These are phyloP conservation scores for Penicillium cosmopolitanum DNA, from an alignment of 495 filamentous ascomycete genomes.

Conservation along the genomic window DNA sequence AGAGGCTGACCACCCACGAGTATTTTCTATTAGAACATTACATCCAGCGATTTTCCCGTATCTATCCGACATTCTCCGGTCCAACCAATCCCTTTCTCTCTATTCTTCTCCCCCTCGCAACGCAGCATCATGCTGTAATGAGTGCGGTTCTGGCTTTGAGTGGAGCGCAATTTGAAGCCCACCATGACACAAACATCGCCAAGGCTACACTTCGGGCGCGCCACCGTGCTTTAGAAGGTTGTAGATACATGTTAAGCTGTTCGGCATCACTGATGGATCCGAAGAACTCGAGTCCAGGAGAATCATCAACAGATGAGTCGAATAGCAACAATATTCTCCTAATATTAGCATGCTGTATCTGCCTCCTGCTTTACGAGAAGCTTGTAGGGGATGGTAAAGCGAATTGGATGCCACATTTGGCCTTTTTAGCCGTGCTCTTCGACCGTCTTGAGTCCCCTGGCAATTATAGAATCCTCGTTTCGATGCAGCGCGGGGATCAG, in stretches of 20 bases:
- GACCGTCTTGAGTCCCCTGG: not conserved
- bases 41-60: constrained; percentile 12
- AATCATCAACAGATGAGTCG: not conserved
- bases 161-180: constrained; percentile 4
- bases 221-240: constrained; percentile 11
- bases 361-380: constrained; percentile 13
- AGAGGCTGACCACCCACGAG: not conserved
- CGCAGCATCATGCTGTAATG: constrained; percentile 3
- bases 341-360: constrained; percentile 3
- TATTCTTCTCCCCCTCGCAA: constrained; percentile 10
- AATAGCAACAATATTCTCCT: not conserved
- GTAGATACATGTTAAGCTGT: not conserved
- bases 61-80: constrained; percentile 9
- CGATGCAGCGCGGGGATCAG: not conserved
- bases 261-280: not conserved
- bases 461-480: not conserved
- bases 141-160: constrained; percentile 11
- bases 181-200: not conserved
- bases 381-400: constrained; percentile 4
- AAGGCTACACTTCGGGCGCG: constrained; percentile 4
- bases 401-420: constrained; percentile 13
- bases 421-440: constrained; percentile 3
- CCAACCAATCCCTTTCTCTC: constrained; percentile 13
- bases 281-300: not conserved
- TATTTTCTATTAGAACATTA: constrained; percentile 13